Percentiles rank a stretch among this genome's conserved stretches.
Evolutionary conservation across 495 filamentous ascomycete species (phyloP).

Genomic region (Pyrenopolyporus hunteri): DNA sequence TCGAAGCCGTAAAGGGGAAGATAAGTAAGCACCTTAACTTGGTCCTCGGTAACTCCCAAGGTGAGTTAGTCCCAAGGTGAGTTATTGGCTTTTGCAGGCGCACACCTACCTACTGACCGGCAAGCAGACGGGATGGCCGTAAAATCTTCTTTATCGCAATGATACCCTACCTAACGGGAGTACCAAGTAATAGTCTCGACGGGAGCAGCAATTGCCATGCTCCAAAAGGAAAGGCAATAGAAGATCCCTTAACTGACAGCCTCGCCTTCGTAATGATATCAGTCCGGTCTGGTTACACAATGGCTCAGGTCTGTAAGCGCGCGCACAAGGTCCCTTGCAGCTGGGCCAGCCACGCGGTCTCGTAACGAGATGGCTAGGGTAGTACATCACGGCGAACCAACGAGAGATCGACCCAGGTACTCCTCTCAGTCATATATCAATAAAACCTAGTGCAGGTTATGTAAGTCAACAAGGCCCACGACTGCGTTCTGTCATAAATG

Average conservation of each 20-base stretch:
- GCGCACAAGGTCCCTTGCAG: conserved; percentile 19
- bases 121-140: neutral
- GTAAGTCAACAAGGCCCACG: conserved; percentile 13
- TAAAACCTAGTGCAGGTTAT: conserved; percentile 3
- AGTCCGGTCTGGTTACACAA: conserved; percentile 19
- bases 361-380: conserved; percentile 16
- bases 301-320: neutral
- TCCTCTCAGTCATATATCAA: conserved; percentile 15
- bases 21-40: conserved; percentile 32
- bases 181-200: conserved; percentile 20
- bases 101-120: neutral
- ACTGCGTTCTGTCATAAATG: conserved; percentile 30
- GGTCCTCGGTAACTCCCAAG: conserved; percentile 1
- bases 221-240: conserved; percentile 13
- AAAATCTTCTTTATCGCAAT: neutral
- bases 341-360: conserved; percentile 27
- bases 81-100: too few species aligned
- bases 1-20: conserved; percentile 9
- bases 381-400: conserved; percentile 3
- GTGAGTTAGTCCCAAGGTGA: too few species aligned
- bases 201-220: conserved; percentile 4
- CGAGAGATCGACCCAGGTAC: conserved; percentile 3
- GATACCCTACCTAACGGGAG: conserved; percentile 1
- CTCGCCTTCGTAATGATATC: conserved; percentile 15
- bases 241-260: conserved; percentile 22